phyloP scores from a whole-genome alignment of 208 protist species.

The Crithidia sp. region DNA sequence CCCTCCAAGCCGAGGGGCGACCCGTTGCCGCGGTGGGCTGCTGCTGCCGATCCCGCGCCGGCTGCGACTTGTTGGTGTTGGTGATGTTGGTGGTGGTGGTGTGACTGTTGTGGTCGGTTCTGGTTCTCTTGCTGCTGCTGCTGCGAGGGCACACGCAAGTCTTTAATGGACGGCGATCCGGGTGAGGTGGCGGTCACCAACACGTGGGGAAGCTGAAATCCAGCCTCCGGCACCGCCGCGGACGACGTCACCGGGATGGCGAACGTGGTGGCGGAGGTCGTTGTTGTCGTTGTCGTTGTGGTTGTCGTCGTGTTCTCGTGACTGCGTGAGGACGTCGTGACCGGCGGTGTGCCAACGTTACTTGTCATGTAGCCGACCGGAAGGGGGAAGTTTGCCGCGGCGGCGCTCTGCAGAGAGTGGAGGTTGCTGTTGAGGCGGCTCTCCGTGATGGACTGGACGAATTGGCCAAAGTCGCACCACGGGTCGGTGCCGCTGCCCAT shows the following conservation, averaged over 20 bases:
- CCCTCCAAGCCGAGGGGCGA: neutral
- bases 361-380: neutral
- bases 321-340: neutral
- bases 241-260: neutral
- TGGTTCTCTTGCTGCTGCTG: neutral
- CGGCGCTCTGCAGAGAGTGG: slow-evolving; percentile 17
- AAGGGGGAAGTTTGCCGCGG: slow-evolving; percentile 4
- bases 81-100: too few relatives aligned
- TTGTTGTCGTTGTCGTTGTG: neutral
- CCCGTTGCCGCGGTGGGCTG: neutral
- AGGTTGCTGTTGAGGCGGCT: slow-evolving; percentile 28
- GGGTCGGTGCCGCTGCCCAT: slow-evolving; percentile 9
- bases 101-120: too few relatives aligned
- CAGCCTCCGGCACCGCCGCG: neutral
- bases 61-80: too few relatives aligned
- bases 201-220: slow-evolving; percentile 24
- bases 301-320: neutral
- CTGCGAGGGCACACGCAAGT: neutral
- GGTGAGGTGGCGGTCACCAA: slow-evolving; percentile 13
- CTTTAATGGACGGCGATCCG: slow-evolving; percentile 7
- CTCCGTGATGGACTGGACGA: slow-evolving; percentile 37
- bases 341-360: neutral
- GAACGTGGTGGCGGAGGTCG: neutral
- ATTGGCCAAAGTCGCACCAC: slow-evolving; percentile 29
- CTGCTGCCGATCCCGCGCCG: neutral